A percentile compares a stretch with the other conserved stretches of the same genome.
Conservation (phyloP, 2,329 filamentous ascomycete species). For the Calonectria leucothoes region DNA sequence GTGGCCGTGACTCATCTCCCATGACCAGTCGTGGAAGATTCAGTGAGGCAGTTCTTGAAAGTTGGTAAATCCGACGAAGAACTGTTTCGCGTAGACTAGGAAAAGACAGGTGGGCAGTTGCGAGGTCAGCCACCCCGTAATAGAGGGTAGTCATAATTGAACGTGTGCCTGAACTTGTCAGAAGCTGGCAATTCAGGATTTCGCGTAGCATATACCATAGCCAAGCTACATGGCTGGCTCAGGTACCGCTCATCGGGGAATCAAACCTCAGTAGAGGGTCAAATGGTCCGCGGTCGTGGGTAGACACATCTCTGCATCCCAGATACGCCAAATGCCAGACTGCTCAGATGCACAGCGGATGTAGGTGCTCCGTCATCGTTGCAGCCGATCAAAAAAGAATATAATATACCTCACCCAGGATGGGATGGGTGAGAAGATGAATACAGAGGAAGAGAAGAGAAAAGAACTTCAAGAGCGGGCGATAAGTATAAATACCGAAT, state of each 20-base stretch:
- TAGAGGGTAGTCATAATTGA: no score
- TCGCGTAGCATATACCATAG: not conserved
- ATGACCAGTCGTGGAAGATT: no score
- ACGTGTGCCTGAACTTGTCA: no score
- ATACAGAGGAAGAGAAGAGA: not conserved
- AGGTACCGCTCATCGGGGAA: no score
- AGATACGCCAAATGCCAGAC: not conserved
- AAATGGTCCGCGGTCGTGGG: not conserved
- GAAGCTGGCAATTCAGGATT: no score
- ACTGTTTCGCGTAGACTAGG: no score
- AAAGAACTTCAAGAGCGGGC: not conserved
- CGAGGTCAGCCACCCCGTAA: no score
- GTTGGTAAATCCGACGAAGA: no score
- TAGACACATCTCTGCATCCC: not conserved
- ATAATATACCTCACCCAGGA: not conserved
- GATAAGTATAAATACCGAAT: not conserved
- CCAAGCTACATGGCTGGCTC: not conserved
- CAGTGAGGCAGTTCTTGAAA: no score
- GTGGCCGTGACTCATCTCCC: no score
- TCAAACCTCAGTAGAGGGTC: no score
- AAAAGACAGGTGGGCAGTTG: no score
- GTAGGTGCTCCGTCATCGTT: not conserved
- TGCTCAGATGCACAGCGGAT: not conserved
- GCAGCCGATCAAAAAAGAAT: not conserved
- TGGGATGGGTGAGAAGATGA: not conserved